These are phyloP conservation scores for Danielozyma ontarioensis DNA, from an alignment of 805 yeast species.

Conservation along the genomic window DNA sequence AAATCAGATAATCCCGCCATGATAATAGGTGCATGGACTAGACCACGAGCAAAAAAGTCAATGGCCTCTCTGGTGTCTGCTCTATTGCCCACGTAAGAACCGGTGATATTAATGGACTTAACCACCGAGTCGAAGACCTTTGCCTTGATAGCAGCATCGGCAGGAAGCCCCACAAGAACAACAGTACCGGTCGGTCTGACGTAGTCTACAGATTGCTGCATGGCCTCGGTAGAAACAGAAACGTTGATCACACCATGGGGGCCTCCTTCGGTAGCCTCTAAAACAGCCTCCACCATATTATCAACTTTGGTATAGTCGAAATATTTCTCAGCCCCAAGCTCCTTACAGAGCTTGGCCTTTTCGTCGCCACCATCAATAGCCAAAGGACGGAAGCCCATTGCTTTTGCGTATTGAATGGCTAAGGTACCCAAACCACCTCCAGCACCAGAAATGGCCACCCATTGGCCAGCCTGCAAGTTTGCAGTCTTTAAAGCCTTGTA, in stretches of 20 bases:
- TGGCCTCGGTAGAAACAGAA: slow-evolving; percentile 6
- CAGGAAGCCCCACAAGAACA: slow-evolving; percentile 8
- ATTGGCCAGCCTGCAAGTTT: slow-evolving; percentile 60
- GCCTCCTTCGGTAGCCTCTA: slow-evolving; percentile 6
- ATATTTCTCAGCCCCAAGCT: slow-evolving; percentile 6
- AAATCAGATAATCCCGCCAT: slow-evolving; percentile 8
- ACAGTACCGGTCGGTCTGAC: slow-evolving; percentile 8
- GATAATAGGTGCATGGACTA: slow-evolving; percentile 6
- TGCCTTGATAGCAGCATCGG: slow-evolving; percentile 5
- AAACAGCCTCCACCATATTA: slow-evolving; percentile 4
- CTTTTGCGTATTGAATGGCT: slow-evolving; percentile 70
- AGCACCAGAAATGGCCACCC: slow-evolving; percentile 77
- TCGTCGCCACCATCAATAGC: slow-evolving; percentile 70
- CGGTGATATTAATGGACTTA: slow-evolving; percentile 5
- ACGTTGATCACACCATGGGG: slow-evolving; percentile 10
- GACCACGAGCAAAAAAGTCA: slow-evolving; percentile 8
- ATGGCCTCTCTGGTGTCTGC: slow-evolving; percentile 8
- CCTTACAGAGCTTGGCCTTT: slow-evolving; percentile 44
- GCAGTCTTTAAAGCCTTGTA: slow-evolving; percentile 88
- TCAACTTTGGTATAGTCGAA: slow-evolving; percentile 5
- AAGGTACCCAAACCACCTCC: slow-evolving; percentile 77
- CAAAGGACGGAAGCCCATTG: slow-evolving; percentile 69
- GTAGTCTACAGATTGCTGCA: slow-evolving; percentile 6
- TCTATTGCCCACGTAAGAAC: slow-evolving; percentile 9
- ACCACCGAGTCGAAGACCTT: slow-evolving; percentile 7